These are phyloP conservation scores for Pseudogymnoascus sp. DNA, from an alignment of 2,329 filamentous ascomycete species.

Conservation along the genomic window DNA sequence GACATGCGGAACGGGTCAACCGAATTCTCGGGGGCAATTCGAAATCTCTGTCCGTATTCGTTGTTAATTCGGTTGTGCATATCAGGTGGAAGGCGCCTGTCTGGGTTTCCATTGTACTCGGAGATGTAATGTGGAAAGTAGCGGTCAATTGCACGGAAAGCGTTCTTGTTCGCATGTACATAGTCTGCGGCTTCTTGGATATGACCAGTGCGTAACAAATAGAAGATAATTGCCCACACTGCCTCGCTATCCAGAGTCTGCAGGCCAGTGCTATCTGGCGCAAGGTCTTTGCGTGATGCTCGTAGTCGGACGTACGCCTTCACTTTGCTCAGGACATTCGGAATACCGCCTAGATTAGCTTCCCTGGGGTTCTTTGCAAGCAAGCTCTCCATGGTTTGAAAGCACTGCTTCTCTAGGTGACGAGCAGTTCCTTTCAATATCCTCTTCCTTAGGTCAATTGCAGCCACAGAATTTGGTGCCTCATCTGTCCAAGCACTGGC, in stretches of 20 bases:
- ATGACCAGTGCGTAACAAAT: slow-evolving; percentile 77
- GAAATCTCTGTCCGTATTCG: slow-evolving; percentile 78
- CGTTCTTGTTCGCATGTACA: slow-evolving; percentile 68
- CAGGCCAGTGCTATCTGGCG: slow-evolving; percentile 70
- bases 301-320: slow-evolving; percentile 85
- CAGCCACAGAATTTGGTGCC: slow-evolving; percentile 54
- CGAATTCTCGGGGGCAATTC: slow-evolving; percentile 77
- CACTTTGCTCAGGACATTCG: slow-evolving; percentile 82
- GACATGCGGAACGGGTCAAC: slow-evolving; percentile 94
- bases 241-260: slow-evolving; percentile 76
- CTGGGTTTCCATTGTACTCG: slow-evolving; percentile 69
- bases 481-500: slow-evolving; percentile 71
- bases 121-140: slow-evolving; percentile 84
- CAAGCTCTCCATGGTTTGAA: slow-evolving; percentile 65
- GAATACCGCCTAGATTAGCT: slow-evolving; percentile 81
- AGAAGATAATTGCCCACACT: slow-evolving; percentile 92
- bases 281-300: slow-evolving; percentile 72
- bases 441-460: slow-evolving; percentile 64
- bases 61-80: slow-evolving; percentile 81
- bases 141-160: slow-evolving; percentile 84
- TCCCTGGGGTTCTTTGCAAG: slow-evolving; percentile 81
- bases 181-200: slow-evolving; percentile 79
- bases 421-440: slow-evolving; percentile 73
- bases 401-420: slow-evolving; percentile 77
- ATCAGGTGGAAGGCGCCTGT: slow-evolving; percentile 69